Conservation (phyloP, 2,329 filamentous ascomycete species). For the Aspergillus calidoustus region DNA sequence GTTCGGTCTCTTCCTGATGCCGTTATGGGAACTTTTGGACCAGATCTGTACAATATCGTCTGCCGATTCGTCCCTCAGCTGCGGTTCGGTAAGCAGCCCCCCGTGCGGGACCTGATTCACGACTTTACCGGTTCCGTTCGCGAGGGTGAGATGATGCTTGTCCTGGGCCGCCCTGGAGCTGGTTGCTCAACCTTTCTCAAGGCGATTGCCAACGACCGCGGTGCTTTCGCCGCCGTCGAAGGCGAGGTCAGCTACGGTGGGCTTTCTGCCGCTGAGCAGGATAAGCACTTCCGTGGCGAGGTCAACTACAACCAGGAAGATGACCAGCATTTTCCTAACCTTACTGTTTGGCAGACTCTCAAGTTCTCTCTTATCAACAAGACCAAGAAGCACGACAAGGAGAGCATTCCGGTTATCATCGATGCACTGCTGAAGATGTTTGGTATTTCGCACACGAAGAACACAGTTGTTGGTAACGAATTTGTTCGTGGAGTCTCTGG, state of each 20-base stretch:
- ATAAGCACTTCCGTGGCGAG: conserved; percentile 72
- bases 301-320: conserved; percentile 80
- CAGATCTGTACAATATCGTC: conserved; percentile 72
- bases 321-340: conserved; percentile 72
- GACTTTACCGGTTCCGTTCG: conserved; percentile 71
- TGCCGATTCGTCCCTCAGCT: conserved; percentile 58
- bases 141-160: conserved; percentile 73
- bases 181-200: conserved; percentile 81
- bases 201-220: conserved; percentile 71
- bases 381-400: conserved; percentile 68
- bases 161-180: conserved; percentile 72
- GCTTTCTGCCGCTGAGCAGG: conserved; percentile 69
- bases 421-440: conserved; percentile 77
- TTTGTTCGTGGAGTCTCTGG: conserved; percentile 75
- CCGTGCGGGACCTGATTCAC: conserved; percentile 62
- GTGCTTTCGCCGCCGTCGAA: conserved; percentile 66
- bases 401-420: conserved; percentile 70
- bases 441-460: conserved; percentile 74
- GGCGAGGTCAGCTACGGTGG: conserved; percentile 75
- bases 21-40: conserved; percentile 77
- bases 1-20: conserved; percentile 76
- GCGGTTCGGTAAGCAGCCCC: conserved; percentile 52
- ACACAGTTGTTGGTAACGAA: conserved; percentile 77
- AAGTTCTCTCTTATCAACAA: conserved; percentile 77
- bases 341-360: conserved; percentile 79